phyloP scores from a whole-genome alignment of 805 yeast species.

The Huiozyma sinensis region DNA sequence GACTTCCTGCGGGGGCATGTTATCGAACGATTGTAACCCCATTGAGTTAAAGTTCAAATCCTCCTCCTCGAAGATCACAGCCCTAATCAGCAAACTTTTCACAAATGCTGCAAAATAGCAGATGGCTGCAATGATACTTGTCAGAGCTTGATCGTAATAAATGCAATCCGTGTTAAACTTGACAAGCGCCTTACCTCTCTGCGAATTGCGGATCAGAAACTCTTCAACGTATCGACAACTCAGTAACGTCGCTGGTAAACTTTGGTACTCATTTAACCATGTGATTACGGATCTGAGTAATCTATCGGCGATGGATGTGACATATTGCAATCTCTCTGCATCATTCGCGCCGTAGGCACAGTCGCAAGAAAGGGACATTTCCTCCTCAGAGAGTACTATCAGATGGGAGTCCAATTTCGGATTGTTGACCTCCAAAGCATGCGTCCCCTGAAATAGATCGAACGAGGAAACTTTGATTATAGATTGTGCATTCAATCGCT shows the following conservation, averaged over 20 bases:
- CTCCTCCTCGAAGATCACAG: constrained; percentile 65
- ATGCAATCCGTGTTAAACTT: constrained; percentile 15
- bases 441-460: constrained; percentile 70
- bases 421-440: constrained; percentile 74
- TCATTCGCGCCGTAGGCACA: constrained; percentile 7
- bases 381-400: constrained; percentile 37
- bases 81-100: constrained; percentile 38
- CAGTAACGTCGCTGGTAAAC: constrained; percentile 66
- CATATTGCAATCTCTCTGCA: constrained; percentile 31
- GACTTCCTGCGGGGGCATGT: constrained; percentile 11
- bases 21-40: constrained; percentile 37
- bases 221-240: constrained; percentile 66
- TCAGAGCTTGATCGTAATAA: constrained; percentile 41
- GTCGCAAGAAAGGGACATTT: constrained; percentile 37
- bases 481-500: constrained; percentile 36
- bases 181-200: neutral
- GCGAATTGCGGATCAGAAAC: constrained; percentile 30
- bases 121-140: constrained; percentile 41
- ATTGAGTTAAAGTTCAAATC: constrained; percentile 57
- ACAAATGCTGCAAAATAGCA: constrained; percentile 42
- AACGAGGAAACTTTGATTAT: constrained; percentile 52
- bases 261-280: constrained; percentile 64
- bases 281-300: constrained; percentile 45
- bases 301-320: constrained; percentile 42
- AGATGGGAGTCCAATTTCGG: constrained; percentile 68